Conservation (phyloP, 2,329 filamentous ascomycete genomes). For the Paraphaeosphaeria minitans region DNA sequence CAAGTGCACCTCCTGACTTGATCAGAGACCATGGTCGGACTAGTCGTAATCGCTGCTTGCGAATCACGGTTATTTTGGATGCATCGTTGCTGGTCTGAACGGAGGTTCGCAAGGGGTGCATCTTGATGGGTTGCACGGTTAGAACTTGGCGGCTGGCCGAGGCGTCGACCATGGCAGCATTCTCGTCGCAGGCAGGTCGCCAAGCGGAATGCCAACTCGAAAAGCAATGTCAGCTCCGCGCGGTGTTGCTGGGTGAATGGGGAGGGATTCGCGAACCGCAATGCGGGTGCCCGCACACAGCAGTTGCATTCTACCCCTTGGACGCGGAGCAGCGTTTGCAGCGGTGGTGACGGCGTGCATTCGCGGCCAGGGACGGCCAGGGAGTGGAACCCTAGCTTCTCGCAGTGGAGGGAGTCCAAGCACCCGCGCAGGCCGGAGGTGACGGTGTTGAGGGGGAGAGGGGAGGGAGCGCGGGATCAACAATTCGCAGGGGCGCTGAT, state of each 20-base stretch:
- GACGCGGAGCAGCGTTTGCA: slow-evolving; percentile 21
- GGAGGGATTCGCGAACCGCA: slow-evolving; percentile 23
- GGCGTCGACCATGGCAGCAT: slow-evolving; percentile 24
- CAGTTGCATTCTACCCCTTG: slow-evolving; percentile 21
- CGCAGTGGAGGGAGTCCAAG: not conserved
- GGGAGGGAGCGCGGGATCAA: slow-evolving; percentile 13
- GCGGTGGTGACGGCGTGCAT: slow-evolving; percentile 16
- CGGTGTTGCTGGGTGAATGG: slow-evolving; percentile 21
- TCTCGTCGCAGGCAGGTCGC: slow-evolving; percentile 16
- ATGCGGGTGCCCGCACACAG: slow-evolving; percentile 14
- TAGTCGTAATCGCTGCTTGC: too few relatives aligned
- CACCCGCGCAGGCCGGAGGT: slow-evolving; percentile 18
- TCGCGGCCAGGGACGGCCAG: slow-evolving; percentile 16
- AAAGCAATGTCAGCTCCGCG: slow-evolving; percentile 35
- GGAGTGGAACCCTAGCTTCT: slow-evolving; percentile 22
- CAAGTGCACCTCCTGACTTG: not conserved
- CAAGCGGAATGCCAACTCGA: slow-evolving; percentile 32
- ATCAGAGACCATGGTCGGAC: not conserved
- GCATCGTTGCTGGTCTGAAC: not conserved
- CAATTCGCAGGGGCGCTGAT: slow-evolving; percentile 40
- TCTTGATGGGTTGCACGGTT: slow-evolving; percentile 35
- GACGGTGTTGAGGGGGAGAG: slow-evolving; percentile 11
- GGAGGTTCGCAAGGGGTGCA: slow-evolving; percentile 13
- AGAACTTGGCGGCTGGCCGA: slow-evolving; percentile 31
- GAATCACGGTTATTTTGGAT: not conserved